Conservation (phyloP, 2,329 filamentous ascomycete species). For the Fusarium verticillioides region DNA sequence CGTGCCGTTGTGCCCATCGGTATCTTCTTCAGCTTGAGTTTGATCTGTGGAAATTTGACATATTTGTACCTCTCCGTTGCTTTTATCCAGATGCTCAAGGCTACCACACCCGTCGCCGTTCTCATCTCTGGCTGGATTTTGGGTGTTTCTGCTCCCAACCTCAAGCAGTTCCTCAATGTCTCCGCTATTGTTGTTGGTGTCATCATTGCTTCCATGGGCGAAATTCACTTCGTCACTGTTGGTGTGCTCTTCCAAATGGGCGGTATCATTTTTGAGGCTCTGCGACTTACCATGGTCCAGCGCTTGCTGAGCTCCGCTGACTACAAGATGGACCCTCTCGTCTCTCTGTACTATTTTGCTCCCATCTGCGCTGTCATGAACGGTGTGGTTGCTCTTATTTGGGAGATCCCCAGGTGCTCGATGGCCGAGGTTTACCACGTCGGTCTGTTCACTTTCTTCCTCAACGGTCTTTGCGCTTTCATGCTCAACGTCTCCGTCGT, state of each 20-base stretch:
- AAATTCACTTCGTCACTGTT: conserved; percentile 89
- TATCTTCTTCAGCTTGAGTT: conserved; percentile 92
- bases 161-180: conserved; percentile 91
- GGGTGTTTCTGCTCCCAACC: conserved; percentile 83
- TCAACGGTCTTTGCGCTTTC: conserved; percentile 83
- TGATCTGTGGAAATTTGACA: conserved; percentile 96
- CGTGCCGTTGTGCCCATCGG: conserved; percentile 95
- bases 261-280: conserved; percentile 84
- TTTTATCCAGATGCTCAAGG: conserved; percentile 99
- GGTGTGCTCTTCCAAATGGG: conserved; percentile 83
- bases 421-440: conserved; percentile 79
- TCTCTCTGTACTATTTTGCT: conserved; percentile 91
- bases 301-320: conserved; percentile 82
- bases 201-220: conserved; percentile 91
- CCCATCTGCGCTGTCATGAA: conserved; percentile 88
- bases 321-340: conserved; percentile 92
- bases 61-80: conserved; percentile 96
- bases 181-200: conserved; percentile 95
- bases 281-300: conserved; percentile 86
- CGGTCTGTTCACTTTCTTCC: conserved; percentile 76
- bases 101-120: conserved; percentile 93
- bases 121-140: conserved; percentile 90
- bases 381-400: conserved; percentile 75
- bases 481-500: conserved; percentile 87
- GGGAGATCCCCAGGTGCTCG: conserved; percentile 76